Evolutionary conservation across 306 rosid genomes (phyloP).

Genomic region (Senna siamea): DNA sequence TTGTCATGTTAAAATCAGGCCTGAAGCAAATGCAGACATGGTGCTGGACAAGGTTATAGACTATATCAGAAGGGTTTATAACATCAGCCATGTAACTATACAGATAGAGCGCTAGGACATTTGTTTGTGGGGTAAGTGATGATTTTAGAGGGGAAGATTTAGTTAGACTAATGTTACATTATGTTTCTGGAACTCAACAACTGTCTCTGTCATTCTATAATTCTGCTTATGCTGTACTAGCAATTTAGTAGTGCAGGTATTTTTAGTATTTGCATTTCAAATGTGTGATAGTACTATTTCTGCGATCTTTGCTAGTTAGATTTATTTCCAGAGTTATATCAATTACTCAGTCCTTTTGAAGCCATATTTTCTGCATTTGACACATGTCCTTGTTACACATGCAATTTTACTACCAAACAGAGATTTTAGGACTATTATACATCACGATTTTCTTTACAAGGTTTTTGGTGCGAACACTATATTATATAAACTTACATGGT

Average conservation of each 20-base stretch:
- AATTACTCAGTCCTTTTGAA: too few species aligned
- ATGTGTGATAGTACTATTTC: too few species aligned
- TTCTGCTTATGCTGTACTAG: slow-evolving; percentile 21
- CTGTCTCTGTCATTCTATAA: slow-evolving; percentile 24
- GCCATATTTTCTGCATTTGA: too few species aligned
- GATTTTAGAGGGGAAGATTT: slow-evolving; percentile 27
- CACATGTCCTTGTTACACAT: too few species aligned
- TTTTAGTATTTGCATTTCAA: slow-evolving; percentile 24
- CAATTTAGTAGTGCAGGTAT: slow-evolving; percentile 10
- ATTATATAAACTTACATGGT: too few species aligned
- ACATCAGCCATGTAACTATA: slow-evolving; percentile 78
- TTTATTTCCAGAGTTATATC: too few species aligned
- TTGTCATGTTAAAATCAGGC: slow-evolving; percentile 75
- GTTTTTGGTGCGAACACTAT: too few species aligned
- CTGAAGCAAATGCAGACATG: slow-evolving; percentile 71
- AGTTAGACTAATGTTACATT: slow-evolving; percentile 12
- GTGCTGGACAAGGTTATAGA: slow-evolving; percentile 67
- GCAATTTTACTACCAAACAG: too few species aligned
- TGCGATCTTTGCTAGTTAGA: slow-evolving; percentile 8
- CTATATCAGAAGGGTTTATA: slow-evolving; percentile 73
- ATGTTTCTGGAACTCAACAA: slow-evolving; percentile 35
- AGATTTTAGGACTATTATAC: too few species aligned
- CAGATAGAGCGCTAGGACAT: slow-evolving; percentile 66
- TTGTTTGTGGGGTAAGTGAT: slow-evolving; percentile 15
- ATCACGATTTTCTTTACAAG: too few species aligned